phyloP scores from a whole-genome alignment of 2,329 filamentous ascomycete species.

The Cordyceps cateniannulata region DNA sequence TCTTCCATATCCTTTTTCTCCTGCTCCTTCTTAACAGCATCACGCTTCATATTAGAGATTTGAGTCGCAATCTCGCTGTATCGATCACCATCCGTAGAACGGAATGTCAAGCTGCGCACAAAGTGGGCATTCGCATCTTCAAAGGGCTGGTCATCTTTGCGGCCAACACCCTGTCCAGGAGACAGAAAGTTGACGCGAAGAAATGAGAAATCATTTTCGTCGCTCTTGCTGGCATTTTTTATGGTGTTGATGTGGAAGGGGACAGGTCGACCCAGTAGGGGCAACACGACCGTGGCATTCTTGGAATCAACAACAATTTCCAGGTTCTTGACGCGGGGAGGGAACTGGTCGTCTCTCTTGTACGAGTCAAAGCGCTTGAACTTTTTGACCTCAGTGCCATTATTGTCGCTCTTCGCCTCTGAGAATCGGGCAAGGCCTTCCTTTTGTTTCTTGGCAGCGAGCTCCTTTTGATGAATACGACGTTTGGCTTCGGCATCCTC shows the following conservation, averaged over 20 bases:
- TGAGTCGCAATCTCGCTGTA: slow-evolving; percentile 88
- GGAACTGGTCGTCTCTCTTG: slow-evolving; percentile 94
- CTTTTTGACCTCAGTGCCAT: slow-evolving; percentile 91
- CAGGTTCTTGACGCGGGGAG: slow-evolving; percentile 72
- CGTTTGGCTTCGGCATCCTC: slow-evolving; percentile 85
- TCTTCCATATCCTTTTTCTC: slow-evolving; percentile 99
- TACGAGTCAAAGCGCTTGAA: slow-evolving; percentile 99
- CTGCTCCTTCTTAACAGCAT: slow-evolving; percentile 84
- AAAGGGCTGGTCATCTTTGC: slow-evolving; percentile 96
- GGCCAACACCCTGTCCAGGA: slow-evolving; percentile 90
- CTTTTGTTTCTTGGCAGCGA: slow-evolving; percentile 78
- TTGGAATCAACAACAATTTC: slow-evolving; percentile 88
- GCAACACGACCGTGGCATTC: slow-evolving; percentile 82
- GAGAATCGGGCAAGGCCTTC: slow-evolving; percentile 82
- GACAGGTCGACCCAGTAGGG: slow-evolving; percentile 94
- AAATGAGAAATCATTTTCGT: slow-evolving; percentile 90
- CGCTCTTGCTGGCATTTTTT: slow-evolving; percentile 97
- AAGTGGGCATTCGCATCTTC: slow-evolving; percentile 96
- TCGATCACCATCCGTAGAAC: slow-evolving; percentile 80
- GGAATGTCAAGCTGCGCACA: slow-evolving; percentile 88
- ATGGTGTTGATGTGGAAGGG: slow-evolving; percentile 97
- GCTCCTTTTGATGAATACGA: slow-evolving; percentile 86
- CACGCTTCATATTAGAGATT: slow-evolving; percentile 94
- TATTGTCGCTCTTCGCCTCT: slow-evolving; percentile 71
- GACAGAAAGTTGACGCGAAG: slow-evolving; percentile 96